These are phyloP conservation scores for Hirsutella thompsonii DNA, from an alignment of 2,329 filamentous ascomycete genomes.

Conservation along the genomic window DNA sequence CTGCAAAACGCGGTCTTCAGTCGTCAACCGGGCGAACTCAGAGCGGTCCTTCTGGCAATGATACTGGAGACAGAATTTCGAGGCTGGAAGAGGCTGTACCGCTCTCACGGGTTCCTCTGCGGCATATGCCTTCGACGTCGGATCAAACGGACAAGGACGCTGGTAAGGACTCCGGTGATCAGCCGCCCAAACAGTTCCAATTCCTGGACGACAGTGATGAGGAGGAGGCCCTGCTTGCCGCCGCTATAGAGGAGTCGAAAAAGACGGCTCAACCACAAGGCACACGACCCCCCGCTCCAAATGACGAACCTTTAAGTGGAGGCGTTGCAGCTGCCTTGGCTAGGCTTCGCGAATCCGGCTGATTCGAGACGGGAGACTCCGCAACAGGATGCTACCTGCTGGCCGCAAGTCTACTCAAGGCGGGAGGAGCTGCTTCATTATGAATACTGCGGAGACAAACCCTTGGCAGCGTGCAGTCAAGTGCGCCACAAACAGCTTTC, in stretches of 20 bases:
- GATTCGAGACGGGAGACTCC: too few relatives aligned
- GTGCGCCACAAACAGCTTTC: too few relatives aligned
- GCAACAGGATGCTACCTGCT: too few relatives aligned
- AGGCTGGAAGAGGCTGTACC: constrained; percentile 25
- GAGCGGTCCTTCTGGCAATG: constrained; percentile 1
- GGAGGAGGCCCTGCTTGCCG: constrained; percentile 26
- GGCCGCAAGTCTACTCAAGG: too few relatives aligned
- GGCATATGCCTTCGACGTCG: constrained; percentile 21
- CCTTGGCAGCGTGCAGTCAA: too few relatives aligned
- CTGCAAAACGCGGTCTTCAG: constrained; percentile 34
- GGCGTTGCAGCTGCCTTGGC: constrained; percentile 50
- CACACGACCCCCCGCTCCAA: not conserved
- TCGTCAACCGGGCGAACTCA: constrained; percentile 5
- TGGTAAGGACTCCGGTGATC: too few relatives aligned
- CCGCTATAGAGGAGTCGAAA: constrained; percentile 29
- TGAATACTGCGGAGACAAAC: too few relatives aligned
- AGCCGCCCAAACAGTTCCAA: constrained; percentile 20
- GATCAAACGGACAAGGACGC: constrained; percentile 1
- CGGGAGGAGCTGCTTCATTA: too few relatives aligned
- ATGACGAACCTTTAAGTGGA: constrained; percentile 33
- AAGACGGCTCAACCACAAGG: not conserved
- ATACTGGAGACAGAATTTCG: constrained; percentile 9
- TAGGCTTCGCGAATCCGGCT: constrained; percentile 34
- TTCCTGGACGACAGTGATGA: constrained; percentile 28
- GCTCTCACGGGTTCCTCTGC: constrained; percentile 24